Conservation (phyloP, 768 basidiomycete genomes). For the Cystobasidium tubakii region DNA sequence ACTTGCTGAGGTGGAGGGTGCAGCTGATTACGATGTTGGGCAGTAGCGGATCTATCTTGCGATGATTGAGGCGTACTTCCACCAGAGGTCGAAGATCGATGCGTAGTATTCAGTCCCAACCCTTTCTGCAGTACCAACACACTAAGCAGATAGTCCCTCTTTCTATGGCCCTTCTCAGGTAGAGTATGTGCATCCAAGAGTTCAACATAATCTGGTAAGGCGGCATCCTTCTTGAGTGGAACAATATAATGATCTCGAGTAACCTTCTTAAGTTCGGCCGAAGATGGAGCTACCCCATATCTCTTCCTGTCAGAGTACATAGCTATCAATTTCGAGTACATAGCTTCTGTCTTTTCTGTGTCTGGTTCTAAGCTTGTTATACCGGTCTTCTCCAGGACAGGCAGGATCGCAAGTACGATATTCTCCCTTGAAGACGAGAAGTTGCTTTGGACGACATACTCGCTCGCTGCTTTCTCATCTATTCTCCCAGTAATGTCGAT, state of each 20-base stretch:
- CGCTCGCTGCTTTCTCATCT: constrained; percentile 64
- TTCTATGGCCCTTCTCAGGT: constrained; percentile 57
- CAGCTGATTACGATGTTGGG: neutral
- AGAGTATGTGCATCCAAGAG: constrained; percentile 69
- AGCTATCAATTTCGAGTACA: constrained; percentile 39
- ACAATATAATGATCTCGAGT: constrained; percentile 83
- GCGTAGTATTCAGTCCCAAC: constrained; percentile 1
- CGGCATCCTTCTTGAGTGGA: constrained; percentile 62
- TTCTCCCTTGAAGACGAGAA: constrained; percentile 73
- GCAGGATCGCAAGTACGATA: constrained; percentile 67
- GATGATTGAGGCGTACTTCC: constrained; percentile 9
- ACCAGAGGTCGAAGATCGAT: neutral
- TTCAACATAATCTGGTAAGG: constrained; percentile 78
- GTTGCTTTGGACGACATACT: constrained; percentile 72
- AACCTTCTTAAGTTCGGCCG: constrained; percentile 53
- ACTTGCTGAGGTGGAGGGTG: neutral
- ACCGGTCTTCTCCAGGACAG: constrained; percentile 55
- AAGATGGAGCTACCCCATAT: constrained; percentile 41
- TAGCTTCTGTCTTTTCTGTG: constrained; percentile 40
- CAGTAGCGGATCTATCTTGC: neutral
- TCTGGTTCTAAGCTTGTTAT: neutral
- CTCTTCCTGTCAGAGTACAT: constrained; percentile 40
- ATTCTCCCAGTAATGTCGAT: constrained; percentile 80
- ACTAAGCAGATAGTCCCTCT: constrained; percentile 65
- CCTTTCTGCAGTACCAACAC: constrained; percentile 78